phyloP scores from a whole-genome alignment of 345 rosid genomes.

The Moricandia arvensis region DNA sequence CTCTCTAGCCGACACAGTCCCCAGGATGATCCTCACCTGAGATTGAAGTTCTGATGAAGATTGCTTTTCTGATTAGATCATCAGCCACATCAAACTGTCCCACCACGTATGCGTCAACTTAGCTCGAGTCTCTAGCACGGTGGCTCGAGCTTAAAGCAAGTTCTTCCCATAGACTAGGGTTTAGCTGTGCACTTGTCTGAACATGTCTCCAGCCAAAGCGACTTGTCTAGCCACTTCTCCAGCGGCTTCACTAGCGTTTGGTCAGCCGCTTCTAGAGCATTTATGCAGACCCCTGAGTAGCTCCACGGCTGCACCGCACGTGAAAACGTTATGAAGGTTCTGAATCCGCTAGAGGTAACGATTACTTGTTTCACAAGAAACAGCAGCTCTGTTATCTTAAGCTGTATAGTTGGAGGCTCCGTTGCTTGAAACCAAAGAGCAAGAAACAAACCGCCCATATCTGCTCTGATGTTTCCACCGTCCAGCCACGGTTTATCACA shows the following conservation, averaged over 20 bases:
- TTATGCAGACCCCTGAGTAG: constrained; percentile 78
- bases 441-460: constrained; percentile 86
- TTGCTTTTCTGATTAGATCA: constrained; percentile 86
- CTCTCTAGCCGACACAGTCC: constrained; percentile 68
- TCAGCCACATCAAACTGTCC: constrained; percentile 82
- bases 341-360: constrained; percentile 72
- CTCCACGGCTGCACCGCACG: constrained; percentile 82
- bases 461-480: constrained; percentile 57
- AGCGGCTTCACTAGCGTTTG: constrained; percentile 82
- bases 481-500: constrained; percentile 57
- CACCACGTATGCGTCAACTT: constrained; percentile 87
- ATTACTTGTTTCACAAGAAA: constrained; percentile 57
- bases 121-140: constrained; percentile 88
- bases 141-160: constrained; percentile 79
- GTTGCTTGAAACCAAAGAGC: constrained; percentile 65
- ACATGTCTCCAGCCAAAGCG: constrained; percentile 92
- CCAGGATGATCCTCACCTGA: constrained; percentile 87
- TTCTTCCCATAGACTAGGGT: constrained; percentile 92
- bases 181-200: constrained; percentile 81
- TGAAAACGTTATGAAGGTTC: constrained; percentile 72
- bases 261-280: constrained; percentile 83
- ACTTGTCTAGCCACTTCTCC: constrained; percentile 77
- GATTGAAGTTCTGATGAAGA: constrained; percentile 81
- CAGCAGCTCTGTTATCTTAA: constrained; percentile 65
- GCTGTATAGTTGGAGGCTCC: constrained; percentile 65